phyloP scores from a whole-genome alignment of 352 stramenopile genomes.

The Thraustotheca clavata region DNA sequence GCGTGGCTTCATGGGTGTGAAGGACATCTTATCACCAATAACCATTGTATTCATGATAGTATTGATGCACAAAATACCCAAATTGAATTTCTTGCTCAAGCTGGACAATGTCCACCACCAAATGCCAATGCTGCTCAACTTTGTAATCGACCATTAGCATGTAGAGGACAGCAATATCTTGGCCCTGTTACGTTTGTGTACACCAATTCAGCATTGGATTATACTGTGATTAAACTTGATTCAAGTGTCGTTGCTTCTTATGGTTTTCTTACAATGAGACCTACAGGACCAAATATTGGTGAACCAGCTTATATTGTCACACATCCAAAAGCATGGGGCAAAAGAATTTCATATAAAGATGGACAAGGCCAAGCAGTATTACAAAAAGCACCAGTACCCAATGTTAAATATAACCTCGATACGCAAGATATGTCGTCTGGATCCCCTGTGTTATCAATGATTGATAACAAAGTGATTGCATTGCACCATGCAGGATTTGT shows the following conservation, averaged over 20 bases:
- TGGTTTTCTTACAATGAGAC: conserved; percentile 45
- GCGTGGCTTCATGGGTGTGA: conserved; percentile 50
- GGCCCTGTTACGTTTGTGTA: conserved; percentile 37
- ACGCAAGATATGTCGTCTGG: conserved; percentile 54
- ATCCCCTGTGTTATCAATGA: conserved; percentile 40
- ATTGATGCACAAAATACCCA: conserved; percentile 33
- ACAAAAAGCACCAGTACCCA: conserved; percentile 28
- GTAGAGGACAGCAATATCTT: conserved; percentile 32
- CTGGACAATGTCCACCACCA: conserved; percentile 24
- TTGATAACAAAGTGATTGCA: conserved; percentile 53
- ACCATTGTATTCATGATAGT: conserved; percentile 48
- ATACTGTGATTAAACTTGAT: conserved; percentile 48
- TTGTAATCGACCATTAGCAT: conserved; percentile 38
- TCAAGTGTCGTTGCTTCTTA: conserved; percentile 35
- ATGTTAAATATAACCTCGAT: conserved; percentile 41
- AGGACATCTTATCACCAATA: conserved; percentile 60
- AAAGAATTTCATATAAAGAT: conserved; percentile 42
- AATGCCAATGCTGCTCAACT: conserved; percentile 15
- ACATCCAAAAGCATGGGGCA: conserved; percentile 39
- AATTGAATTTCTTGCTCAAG: conserved; percentile 60
- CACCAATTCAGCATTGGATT: conserved; percentile 43
- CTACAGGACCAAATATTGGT: conserved; percentile 25
- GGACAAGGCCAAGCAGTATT: conserved; percentile 31
- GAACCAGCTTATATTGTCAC: conserved; percentile 46
- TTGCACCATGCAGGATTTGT: conserved; percentile 51